These are phyloP conservation scores for Zygnema circumcarinatum DNA, from an alignment of 139 green algal genomes.

Conservation along the genomic window DNA sequence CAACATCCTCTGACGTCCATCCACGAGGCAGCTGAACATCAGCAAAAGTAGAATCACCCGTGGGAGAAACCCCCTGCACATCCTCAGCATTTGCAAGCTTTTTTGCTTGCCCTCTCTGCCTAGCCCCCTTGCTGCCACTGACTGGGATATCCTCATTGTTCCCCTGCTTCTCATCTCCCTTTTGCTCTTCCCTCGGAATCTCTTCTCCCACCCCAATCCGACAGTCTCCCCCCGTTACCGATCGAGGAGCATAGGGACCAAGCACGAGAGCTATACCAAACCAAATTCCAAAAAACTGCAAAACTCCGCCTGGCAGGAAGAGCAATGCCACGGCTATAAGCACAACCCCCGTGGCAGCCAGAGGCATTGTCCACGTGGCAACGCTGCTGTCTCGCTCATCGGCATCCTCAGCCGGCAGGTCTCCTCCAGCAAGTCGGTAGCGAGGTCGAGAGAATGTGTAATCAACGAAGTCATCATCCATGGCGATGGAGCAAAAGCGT, in stretches of 20 bases:
- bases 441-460: neutral
- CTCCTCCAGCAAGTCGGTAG: neutral
- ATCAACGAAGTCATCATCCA: neutral
- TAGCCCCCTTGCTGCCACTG: neutral
- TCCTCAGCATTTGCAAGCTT: neutral
- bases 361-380: neutral
- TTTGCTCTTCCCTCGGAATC: conserved; percentile 1
- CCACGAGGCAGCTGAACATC: neutral
- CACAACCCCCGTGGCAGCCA: neutral
- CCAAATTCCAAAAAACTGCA: conserved; percentile 35
- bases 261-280: conserved; percentile 21
- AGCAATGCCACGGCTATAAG: neutral
- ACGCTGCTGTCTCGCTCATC: neutral
- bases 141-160: neutral
- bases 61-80: neutral
- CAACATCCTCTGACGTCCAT: neutral
- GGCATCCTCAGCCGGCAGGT: neutral
- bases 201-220: conserved; percentile 26
- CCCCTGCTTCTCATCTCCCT: neutral
- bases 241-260: conserved; percentile 23
- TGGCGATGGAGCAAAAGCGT: too few relatives aligned
- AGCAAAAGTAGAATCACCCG: neutral
- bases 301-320: conserved; percentile 13
- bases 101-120: neutral
- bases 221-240: conserved; percentile 36